A percentile compares a stretch with the other conserved stretches of the same genome.
These are phyloP conservation scores for Ophiocordyceps australis DNA, from an alignment of 2,329 filamentous ascomycete genomes.

Conservation along the genomic window DNA sequence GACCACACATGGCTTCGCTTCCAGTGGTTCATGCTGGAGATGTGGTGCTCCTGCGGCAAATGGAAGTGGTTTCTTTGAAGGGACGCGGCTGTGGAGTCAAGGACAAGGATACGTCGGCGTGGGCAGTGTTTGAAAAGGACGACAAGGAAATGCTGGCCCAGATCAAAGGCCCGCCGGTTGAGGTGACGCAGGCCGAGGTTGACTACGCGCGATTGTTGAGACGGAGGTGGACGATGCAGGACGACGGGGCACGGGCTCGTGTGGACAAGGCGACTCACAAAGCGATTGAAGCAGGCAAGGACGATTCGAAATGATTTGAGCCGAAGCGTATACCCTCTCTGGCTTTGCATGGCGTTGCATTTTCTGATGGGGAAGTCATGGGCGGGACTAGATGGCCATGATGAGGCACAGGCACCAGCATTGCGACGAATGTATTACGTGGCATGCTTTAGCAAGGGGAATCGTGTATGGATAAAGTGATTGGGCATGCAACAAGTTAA, in stretches of 20 bases:
- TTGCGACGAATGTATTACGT: too few species aligned
- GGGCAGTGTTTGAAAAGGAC: slow-evolving; percentile 39
- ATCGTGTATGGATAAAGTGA: too few species aligned
- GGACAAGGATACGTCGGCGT: slow-evolving; percentile 36
- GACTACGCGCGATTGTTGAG: slow-evolving; percentile 28
- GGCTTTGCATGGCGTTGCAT: too few species aligned
- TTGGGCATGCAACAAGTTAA: too few species aligned
- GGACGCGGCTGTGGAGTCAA: slow-evolving; percentile 36
- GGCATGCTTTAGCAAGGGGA: too few species aligned
- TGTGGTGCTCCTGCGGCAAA: slow-evolving; percentile 36
- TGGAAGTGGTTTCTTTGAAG: slow-evolving; percentile 33
- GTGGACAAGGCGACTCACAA: slow-evolving; percentile 26
- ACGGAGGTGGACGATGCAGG: slow-evolving; percentile 29
- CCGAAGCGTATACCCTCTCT: too few species aligned
- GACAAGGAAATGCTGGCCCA: slow-evolving; percentile 23
- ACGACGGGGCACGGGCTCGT: slow-evolving; percentile 24
- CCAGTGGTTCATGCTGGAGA: slow-evolving; percentile 37
- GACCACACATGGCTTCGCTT: slow-evolving; percentile 36
- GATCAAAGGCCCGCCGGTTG: slow-evolving; percentile 41
- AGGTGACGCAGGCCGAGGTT: slow-evolving; percentile 30
- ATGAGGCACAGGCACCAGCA: too few species aligned
- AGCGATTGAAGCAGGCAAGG: slow-evolving; percentile 10
- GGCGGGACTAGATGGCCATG: too few species aligned
- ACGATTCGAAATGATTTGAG: too few species aligned
- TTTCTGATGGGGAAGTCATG: too few species aligned